Evolutionary conservation across 1,139 yeast genomes (phyloP).

Genomic region (Arxiozyma heterogenica): DNA sequence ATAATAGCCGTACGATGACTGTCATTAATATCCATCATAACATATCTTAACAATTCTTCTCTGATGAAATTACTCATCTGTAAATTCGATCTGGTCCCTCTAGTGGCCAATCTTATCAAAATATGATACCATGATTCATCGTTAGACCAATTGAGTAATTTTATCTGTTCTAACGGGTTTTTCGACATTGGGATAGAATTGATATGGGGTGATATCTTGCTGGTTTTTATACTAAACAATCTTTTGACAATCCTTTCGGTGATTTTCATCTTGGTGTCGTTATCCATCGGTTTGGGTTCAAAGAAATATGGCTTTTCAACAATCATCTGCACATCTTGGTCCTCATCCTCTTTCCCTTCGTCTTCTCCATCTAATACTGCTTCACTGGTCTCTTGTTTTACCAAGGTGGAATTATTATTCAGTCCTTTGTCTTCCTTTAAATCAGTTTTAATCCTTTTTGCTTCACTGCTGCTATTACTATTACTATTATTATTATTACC

Average conservation of each 20-base stretch:
- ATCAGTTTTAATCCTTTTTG: not conserved
- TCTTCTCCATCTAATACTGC: not conserved
- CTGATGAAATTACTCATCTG: conserved; percentile 53
- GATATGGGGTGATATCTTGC: not conserved
- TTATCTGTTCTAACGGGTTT: conserved; percentile 20
- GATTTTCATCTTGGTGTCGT: conserved; percentile 20
- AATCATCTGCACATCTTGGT: conserved; percentile 5
- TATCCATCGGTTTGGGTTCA: conserved; percentile 17
- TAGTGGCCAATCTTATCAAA: conserved; percentile 67
- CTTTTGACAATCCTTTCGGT: conserved; percentile 21
- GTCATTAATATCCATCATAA: conserved; percentile 62
- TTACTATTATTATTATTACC: not conserved
- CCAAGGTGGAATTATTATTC: not conserved
- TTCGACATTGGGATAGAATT: not conserved
- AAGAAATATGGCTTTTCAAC: conserved; percentile 12
- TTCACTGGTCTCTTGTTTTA: not conserved
- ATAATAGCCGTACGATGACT: conserved; percentile 53
- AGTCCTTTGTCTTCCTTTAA: not conserved
- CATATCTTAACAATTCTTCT: conserved; percentile 60
- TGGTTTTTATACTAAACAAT: conserved; percentile 11
- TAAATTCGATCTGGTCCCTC: conserved; percentile 47
- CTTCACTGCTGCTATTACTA: no score
- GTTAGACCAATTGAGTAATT: conserved; percentile 25
- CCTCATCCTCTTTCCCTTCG: conserved; percentile 1
- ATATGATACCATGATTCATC: conserved; percentile 61